These are phyloP conservation scores for Rauvolfia tetraphylla DNA, from an alignment of 257 asterid species.

Conservation along the genomic window DNA sequence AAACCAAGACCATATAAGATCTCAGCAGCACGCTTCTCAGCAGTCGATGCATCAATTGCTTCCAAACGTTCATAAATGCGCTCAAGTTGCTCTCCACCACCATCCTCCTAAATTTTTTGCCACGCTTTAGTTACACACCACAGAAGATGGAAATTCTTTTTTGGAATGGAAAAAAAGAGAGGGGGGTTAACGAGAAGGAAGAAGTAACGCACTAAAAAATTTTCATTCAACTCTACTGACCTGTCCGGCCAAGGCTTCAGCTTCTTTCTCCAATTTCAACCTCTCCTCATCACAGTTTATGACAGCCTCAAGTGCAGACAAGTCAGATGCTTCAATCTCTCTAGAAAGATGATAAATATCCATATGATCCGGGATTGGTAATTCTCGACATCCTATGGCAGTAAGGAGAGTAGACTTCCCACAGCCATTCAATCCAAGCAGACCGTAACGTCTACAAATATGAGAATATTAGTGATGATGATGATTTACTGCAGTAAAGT, in stretches of 20 bases:
- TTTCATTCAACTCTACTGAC: slow-evolving; percentile 24
- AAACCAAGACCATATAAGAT: slow-evolving; percentile 92
- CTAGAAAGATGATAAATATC: slow-evolving; percentile 85
- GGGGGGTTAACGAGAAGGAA: not conserved
- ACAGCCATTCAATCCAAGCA: slow-evolving; percentile 97
- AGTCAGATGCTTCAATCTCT: slow-evolving; percentile 97
- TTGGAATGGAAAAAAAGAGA: too few relatives aligned
- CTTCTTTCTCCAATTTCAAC: slow-evolving; percentile 77
- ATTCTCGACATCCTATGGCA: slow-evolving; percentile 83
- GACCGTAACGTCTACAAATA: slow-evolving; percentile 76
- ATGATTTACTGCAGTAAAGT: not conserved
- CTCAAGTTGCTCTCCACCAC: slow-evolving; percentile 92
- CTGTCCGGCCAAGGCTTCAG: slow-evolving; percentile 73
- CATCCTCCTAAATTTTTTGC: slow-evolving; percentile 58
- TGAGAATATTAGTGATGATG: slow-evolving; percentile 5
- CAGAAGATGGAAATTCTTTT: not conserved
- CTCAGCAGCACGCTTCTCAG: slow-evolving; percentile 99
- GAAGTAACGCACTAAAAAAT: not conserved
- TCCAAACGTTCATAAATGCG: slow-evolving; percentile 90
- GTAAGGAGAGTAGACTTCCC: slow-evolving; percentile 98
- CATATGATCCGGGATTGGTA: slow-evolving; percentile 97
- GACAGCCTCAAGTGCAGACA: slow-evolving; percentile 95
- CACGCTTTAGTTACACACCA: not conserved
- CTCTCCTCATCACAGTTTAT: slow-evolving; percentile 94
- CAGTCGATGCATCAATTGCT: slow-evolving; percentile 84